Evolutionary conservation across 305 asterid species (phyloP), one percentile per base, ranked within the genome.

Genomic region (Fraxinus sp.): DNA sequence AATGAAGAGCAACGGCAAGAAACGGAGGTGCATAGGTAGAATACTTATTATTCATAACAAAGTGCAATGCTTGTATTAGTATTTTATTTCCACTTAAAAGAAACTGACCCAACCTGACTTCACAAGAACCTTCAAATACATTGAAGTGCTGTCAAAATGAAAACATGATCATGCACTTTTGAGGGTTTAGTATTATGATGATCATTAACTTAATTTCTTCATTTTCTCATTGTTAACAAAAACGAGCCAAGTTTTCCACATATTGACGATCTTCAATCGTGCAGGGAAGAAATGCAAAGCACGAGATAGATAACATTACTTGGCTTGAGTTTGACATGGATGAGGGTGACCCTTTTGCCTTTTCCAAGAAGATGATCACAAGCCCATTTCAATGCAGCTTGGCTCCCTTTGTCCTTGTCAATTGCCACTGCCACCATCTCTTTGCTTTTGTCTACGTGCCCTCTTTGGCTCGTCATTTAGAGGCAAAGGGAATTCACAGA

Each of bases 351-450:
- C 79, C 35, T 66, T 90, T 91, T 90, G 85, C 95, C 97, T 81
- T 87, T 93, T 83, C 89, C 89, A 77, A 92, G 86, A 82, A 96
- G 90, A 91, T 89, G 77, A 72, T 96, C 98, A 70, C 87, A 90
- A 35, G 98, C 98, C 99, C 99, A 96, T 94, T 94, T 96, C 89
- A 96, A 81, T n/a, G 98, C 98, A 85, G 86, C 84, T 83, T 94
- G 98, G 94, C 99, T 96, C 33, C 91, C 94, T 86, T 96, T 96
- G 76, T 94, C 98, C 79, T 92, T 96, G 84, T 96, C 97, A 1
- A 94, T 93, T 76, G 97, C 98, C 35, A 94, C 95, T 14, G 84
- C 95, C 0, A 92, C 93, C 84, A 74, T 82, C 74, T 88, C 97
- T 78, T 85, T 89, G 73, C 80, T 87, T 83, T 83, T 89, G 13